Conservation (phyloP, 176 grass and related monocot genomes). For the Chrysopogon serrulatus region DNA sequence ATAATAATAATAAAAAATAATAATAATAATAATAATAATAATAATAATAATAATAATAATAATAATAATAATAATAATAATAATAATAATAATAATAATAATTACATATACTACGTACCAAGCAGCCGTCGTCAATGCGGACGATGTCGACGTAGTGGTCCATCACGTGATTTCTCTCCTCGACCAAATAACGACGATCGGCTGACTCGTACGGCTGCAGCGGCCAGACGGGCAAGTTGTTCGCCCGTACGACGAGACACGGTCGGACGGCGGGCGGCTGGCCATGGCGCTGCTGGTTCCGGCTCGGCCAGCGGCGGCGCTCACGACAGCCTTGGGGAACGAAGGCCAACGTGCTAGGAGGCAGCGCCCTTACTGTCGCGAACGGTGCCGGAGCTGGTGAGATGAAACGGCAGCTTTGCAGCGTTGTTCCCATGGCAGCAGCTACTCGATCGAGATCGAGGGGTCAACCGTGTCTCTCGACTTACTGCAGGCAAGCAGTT, state of each 20-base stretch:
- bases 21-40: too few species aligned
- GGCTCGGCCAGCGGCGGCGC: not conserved
- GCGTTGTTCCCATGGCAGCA: not conserved
- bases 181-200: not conserved
- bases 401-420: not conserved
- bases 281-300: not conserved
- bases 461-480: too few species aligned
- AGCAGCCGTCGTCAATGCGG: not conserved
- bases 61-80: too few species aligned
- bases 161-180: not conserved
- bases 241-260: not conserved
- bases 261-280: not conserved
- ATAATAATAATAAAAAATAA: too few species aligned
- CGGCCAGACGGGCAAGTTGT: not conserved
- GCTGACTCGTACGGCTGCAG: too few species aligned
- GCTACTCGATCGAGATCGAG: too few species aligned
- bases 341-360: not conserved
- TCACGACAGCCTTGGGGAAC: not conserved
- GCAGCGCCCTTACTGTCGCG: not conserved
- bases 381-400: not conserved
- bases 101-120: too few species aligned
- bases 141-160: not conserved
- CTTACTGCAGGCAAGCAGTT: too few species aligned
- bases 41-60: too few species aligned
- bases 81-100: too few species aligned